These are phyloP conservation scores for Auxenochlorella pyrenoidosa DNA, from an alignment of 139 green algal genomes.

Conservation along the genomic window DNA sequence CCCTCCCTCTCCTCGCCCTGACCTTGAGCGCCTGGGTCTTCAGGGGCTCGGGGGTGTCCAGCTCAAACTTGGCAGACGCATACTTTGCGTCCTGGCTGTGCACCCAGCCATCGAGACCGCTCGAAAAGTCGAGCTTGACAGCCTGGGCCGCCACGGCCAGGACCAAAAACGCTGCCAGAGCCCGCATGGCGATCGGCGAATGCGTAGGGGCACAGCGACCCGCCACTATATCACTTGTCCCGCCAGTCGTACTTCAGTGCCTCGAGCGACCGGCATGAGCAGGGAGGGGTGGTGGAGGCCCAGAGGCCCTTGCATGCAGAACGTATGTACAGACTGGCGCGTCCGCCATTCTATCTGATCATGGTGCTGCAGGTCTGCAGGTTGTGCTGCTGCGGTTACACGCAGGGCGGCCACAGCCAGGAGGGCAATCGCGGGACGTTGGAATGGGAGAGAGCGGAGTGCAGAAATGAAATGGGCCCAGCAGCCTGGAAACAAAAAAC, in stretches of 20 bases:
- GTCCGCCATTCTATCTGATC: too few species aligned
- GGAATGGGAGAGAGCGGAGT: background rate
- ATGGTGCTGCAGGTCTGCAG: too few species aligned
- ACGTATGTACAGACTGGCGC: too few species aligned
- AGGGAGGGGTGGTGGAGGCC: too few species aligned
- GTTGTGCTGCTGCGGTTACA: background rate
- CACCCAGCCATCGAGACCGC: slow-evolving; percentile 30
- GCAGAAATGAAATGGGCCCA: background rate
- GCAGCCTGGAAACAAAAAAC: background rate
- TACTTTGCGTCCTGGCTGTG: slow-evolving; percentile 49
- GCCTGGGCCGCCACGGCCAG: background rate
- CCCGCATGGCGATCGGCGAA: background rate
- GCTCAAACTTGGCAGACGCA: slow-evolving; percentile 25
- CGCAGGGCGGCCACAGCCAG: background rate
- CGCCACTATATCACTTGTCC: too few species aligned
- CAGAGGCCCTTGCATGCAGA: too few species aligned
- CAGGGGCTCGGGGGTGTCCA: slow-evolving; percentile 14
- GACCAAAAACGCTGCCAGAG: background rate
- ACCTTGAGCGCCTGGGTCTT: slow-evolving; percentile 27
- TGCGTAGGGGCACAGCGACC: background rate
- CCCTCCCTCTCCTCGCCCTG: background rate
- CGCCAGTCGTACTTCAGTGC: background rate
- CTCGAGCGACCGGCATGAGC: too few species aligned
- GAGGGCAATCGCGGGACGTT: background rate
- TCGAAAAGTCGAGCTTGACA: slow-evolving; percentile 1